Evolutionary conservation across 805 yeast genomes (phyloP).

Genomic region (Wickerhamiella occidentalis): DNA sequence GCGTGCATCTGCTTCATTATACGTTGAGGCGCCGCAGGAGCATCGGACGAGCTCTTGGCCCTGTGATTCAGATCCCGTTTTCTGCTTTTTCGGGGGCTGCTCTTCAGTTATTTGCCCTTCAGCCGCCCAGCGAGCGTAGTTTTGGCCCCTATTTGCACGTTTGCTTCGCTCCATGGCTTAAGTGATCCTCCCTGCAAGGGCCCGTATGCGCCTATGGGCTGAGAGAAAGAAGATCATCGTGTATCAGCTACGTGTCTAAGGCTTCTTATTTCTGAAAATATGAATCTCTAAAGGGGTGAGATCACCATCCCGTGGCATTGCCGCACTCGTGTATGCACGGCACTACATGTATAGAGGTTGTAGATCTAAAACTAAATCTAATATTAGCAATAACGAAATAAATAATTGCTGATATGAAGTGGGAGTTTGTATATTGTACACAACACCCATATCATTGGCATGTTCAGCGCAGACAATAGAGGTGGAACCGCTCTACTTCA

Average conservation of each 20-base stretch:
- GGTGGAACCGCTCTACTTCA: neutral
- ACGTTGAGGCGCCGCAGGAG: slow-evolving; percentile 21
- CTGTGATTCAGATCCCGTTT: neutral
- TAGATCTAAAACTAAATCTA: neutral
- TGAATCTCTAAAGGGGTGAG: too few relatives aligned
- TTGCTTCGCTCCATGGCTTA: slow-evolving; percentile 12
- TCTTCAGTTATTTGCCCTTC: slow-evolving; percentile 3
- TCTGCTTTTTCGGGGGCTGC: neutral
- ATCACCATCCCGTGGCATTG: too few relatives aligned
- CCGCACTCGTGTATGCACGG: too few relatives aligned
- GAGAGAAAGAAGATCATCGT: neutral
- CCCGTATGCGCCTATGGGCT: neutral
- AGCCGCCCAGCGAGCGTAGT: slow-evolving; percentile 8
- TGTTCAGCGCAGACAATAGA: neutral
- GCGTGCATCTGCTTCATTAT: slow-evolving; percentile 31
- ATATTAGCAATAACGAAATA: neutral
- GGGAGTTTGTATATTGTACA: neutral
- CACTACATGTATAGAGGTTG: neutral
- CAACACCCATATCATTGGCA: neutral
- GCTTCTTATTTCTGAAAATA: too few relatives aligned
- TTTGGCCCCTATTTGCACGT: slow-evolving; percentile 9
- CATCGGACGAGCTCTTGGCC: slow-evolving; percentile 16
- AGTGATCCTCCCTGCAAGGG: neutral
- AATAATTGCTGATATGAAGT: neutral
- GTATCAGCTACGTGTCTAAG: neutral